Percentiles rank a stretch among this genome's conserved stretches.
Evolutionary conservation across 805 yeast species (phyloP).

Genomic region (Metschnikowia reukaufii): DNA sequence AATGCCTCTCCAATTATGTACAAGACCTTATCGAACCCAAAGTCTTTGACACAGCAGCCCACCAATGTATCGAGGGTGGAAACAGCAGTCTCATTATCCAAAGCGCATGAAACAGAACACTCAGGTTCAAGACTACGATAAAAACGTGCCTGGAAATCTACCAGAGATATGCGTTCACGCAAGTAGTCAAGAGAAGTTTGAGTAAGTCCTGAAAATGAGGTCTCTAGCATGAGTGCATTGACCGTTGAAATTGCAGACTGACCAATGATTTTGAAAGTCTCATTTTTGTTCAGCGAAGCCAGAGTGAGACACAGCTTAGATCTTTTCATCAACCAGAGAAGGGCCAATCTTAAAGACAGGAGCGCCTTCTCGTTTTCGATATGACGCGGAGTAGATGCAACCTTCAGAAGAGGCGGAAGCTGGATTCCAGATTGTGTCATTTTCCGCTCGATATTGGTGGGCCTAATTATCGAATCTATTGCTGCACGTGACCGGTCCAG

Average conservation of each 20-base stretch:
- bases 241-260: slow-evolving; percentile 53
- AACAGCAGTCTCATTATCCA: slow-evolving; percentile 53
- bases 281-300: slow-evolving; percentile 36
- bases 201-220: slow-evolving; percentile 55
- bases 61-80: slow-evolving; percentile 56
- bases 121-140: slow-evolving; percentile 48
- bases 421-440: slow-evolving; percentile 6
- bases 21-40: slow-evolving; percentile 72
- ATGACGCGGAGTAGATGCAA: slow-evolving; percentile 1
- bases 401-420: slow-evolving; percentile 16
- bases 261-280: slow-evolving; percentile 50
- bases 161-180: slow-evolving; percentile 43
- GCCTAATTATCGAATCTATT: slow-evolving; percentile 48
- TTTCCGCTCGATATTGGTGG: slow-evolving; percentile 20
- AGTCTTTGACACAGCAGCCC: slow-evolving; percentile 75
- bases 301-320: slow-evolving; percentile 63
- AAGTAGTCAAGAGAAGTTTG: slow-evolving; percentile 56
- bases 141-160: slow-evolving; percentile 43
- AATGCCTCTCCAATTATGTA: slow-evolving; percentile 67
- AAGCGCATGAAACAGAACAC: slow-evolving; percentile 28
- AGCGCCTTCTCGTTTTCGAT: slow-evolving; percentile 15
- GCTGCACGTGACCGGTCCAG: slow-evolving; percentile 46
- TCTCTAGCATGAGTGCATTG: slow-evolving; percentile 61
- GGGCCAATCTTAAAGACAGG: slow-evolving; percentile 9
- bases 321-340: slow-evolving; percentile 45